Conservation (phyloP, 2,329 filamentous ascomycete genomes). For the Rhexocercosporidium sp. region DNA sequence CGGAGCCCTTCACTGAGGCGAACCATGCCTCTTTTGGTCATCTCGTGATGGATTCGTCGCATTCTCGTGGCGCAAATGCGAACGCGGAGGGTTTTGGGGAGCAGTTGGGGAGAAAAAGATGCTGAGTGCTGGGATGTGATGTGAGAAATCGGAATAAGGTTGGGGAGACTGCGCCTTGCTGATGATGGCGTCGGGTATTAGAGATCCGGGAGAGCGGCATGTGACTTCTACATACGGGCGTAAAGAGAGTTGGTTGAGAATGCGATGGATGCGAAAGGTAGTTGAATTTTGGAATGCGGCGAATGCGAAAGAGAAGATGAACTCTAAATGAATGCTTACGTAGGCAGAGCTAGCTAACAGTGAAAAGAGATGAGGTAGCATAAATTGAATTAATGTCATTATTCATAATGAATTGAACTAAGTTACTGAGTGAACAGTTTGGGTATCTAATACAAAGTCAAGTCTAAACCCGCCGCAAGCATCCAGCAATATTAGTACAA, state of each 20-base stretch:
- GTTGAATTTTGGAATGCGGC: neutral
- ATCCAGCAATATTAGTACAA: constrained; percentile 10
- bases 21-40: neutral
- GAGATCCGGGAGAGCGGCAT: neutral
- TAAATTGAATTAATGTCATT: neutral
- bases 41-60: neutral
- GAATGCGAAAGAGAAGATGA: neutral
- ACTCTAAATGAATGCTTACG: neutral
- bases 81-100: neutral
- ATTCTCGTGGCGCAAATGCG: neutral
- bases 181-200: neutral
- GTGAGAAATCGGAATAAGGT: neutral
- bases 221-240: neutral
- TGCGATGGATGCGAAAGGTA: neutral
- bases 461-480: neutral
- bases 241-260: neutral
- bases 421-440: constrained; percentile 19
- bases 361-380: neutral
- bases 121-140: neutral
- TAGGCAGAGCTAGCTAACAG: neutral
- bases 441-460: constrained; percentile 21
- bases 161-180: neutral
- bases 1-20: neutral
- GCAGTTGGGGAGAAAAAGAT: neutral
- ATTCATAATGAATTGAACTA: neutral